Conservation (phyloP, 2,329 filamentous ascomycete species). For the Colletotrichum tropicale region DNA sequence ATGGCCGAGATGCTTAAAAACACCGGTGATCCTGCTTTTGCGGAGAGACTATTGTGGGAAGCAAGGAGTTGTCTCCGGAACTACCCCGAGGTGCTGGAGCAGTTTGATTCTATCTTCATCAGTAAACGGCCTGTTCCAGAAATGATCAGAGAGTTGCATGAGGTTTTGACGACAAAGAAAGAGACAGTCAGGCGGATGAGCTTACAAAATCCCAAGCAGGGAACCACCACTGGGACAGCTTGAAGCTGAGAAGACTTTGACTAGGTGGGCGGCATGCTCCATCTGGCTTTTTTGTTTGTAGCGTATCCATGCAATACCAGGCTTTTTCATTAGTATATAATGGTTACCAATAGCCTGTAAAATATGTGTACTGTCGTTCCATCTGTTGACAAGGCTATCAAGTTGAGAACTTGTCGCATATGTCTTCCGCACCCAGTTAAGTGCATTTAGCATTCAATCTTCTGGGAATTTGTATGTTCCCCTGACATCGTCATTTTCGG, state of each 20-base stretch:
- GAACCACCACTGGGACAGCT: neutral
- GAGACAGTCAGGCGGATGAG: slow-evolving; percentile 1
- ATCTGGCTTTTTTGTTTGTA: neutral
- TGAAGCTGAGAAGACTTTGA: neutral
- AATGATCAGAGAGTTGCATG: slow-evolving; percentile 4
- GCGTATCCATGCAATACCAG: rapidly evolving
- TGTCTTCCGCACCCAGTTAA: neutral
- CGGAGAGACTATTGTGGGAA: slow-evolving; percentile 10
- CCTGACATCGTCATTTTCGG: neutral
- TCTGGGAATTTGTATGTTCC: neutral
- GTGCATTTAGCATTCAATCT: neutral
- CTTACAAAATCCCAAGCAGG: neutral
- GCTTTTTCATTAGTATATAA: neutral
- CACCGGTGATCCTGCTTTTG: neutral
- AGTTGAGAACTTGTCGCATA: neutral
- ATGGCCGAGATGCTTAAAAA: slow-evolving; percentile 12
- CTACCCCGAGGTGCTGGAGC: neutral
- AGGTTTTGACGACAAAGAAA: slow-evolving; percentile 10
- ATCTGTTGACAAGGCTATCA: neutral
- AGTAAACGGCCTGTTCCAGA: neutral
- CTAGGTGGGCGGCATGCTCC: neutral
- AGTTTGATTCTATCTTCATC: slow-evolving; percentile 11
- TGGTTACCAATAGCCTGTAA: neutral
- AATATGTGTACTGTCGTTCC: neutral
- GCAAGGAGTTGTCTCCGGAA: slow-evolving; percentile 3